Evolutionary conservation across 495 filamentous ascomycete species (phyloP), one percentile per base, ranked within the genome.

Genomic region (Aspergillus coremiiformis): DNA sequence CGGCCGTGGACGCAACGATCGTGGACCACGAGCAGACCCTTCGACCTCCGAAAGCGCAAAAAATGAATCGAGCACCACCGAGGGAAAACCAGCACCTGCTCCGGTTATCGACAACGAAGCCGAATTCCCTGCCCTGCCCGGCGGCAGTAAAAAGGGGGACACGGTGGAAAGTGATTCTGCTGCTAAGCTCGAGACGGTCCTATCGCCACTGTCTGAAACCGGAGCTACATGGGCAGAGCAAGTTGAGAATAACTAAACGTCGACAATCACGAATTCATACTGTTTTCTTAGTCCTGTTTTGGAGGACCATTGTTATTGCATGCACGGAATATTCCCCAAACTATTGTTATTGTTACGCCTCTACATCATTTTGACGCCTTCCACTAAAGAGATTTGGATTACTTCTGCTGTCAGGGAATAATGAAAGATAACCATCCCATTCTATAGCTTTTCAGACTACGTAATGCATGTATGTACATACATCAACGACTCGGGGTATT

Each of bases 71-170:
- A 49, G 61, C 12, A 22, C 64, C 6, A 45, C 55, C 2, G 57
- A 57, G 23, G 41, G 43, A 4, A 60, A 57, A 21, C 30, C 52
- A 14, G 52, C 55, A 9, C 29, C 58, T 27, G 52, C 59, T 7
- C 66, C 64, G 11, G 61, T 53, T 1, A 47, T 69, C 19, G 62
- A 61, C 22, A 64, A 68, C 32, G 66, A 73, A 29, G 51, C 49
- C 14, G 68, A 70, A 17, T 78, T 78, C 51, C 75, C 75, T 11
- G 66, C 75, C 27, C 59, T 78, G 0, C 73, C 74, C 0, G 63
- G 55, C 3, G 57, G 59, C 8, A 39, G 60, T 24, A 49, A 55
- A 14, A 50, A 64, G 19, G 29, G 62, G 27, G 41, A 52, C 32
- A 39, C 52, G 2, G 41, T 48, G 4, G 20, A 53, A 21, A 27